Evolutionary conservation across 164 flowering plant species (phyloP), one percentile per base, ranked within the genome.

Genomic region (Tetrastigma voinierianum): DNA sequence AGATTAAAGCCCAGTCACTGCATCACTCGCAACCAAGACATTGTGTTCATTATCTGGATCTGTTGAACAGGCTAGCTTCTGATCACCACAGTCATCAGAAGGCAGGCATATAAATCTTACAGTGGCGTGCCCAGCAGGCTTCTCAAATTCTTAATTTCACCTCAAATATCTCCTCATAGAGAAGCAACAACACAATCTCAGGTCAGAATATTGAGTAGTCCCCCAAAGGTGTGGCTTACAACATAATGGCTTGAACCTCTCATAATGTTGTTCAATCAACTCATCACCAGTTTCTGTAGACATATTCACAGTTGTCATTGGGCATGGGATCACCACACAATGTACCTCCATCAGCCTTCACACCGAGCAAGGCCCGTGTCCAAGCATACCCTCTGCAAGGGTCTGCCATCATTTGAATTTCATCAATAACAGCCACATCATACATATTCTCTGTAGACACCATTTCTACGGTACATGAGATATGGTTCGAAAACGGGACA

Each of bases 1-100:
- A 94, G 87, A 78, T 91, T 94, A 80, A 94, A 85, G 10, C 98
- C 98, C 97, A 94, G 91, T 97, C 40, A 91, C 94, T 9, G 97
- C 98, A 82, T 91, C 98, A 78, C 93, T 94, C 10, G 98, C 97
- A 65, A 94, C 93, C 72, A 94, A 80, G 52, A 94, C 89, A 71
- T 94, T 96, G 69, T 44, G 91, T 60, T 91, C 96, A 68, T 90
- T 94, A 63, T 81, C 83, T 74, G 77, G 93, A 67, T 85, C 87
- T n/a, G 72, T 94, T 91, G 64, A 94, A 94, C 69, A 94, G 77
- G 67, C 48, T 83, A 40, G 98, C 98, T 72, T 94, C 55, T 81
- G 91, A 46, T 96, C 70, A 46, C 98, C 87, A n/a, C n/a, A 51
- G 96, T 94, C 76, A n/a, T 91, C 98, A 0, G 98, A 97, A 4